Base-by-base conservation (phyloP, 2,329 filamentous ascomycete species). In the Colletotrichum agaves region DNA sequence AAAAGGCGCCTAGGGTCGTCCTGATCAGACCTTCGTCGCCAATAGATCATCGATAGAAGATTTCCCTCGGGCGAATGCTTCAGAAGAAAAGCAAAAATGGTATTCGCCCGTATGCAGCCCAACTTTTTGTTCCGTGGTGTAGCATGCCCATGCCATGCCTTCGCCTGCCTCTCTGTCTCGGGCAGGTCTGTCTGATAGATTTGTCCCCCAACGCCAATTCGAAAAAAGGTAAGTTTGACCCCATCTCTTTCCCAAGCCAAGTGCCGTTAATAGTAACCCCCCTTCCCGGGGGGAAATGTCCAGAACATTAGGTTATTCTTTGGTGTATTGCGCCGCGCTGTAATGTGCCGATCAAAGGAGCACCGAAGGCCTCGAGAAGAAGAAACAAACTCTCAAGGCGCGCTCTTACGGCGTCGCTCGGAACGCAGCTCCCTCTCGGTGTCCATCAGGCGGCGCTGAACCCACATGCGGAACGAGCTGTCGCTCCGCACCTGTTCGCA, bases 361-460 rank as follows among this genome's bases (percentile, higher is more conserved):
- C 4, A 12, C 10, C 35, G 31, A 4, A 37, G 35, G 35, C 35
- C 3, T 37, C 10, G 35, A 15, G 6, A 37, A 3, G 10, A 13
- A 47, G 12, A 4, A 11, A 11, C 7, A 10, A n/a, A 4, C 4
- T 11, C 39, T 61, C 41, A 71, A 1, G 69, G 63, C 4, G 69
- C 46, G 49, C 69, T 71, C 57, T 71, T 71, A 33, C 85, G 77
- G 71, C 86, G 79, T 56, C 86, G 79, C 39, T 85, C 84, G 8
- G 81, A 84, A 35, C 86, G 82, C 62, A 89, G 76, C 72, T 89
- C 86, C 72, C 85, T 84, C 73, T 89, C 87, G 19, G 87, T 88
- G 72, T 88, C 85, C 83, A 90, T 84, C 27, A 90, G 78, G 13
- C 86, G 80, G 19, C 83, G 81, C 75, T 89, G 87, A 37, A 89